Evolutionary conservation across 305 asterid genomes (phyloP), one percentile per base, ranked within the genome.

Genomic region (Fraxinus latifolia): DNA sequence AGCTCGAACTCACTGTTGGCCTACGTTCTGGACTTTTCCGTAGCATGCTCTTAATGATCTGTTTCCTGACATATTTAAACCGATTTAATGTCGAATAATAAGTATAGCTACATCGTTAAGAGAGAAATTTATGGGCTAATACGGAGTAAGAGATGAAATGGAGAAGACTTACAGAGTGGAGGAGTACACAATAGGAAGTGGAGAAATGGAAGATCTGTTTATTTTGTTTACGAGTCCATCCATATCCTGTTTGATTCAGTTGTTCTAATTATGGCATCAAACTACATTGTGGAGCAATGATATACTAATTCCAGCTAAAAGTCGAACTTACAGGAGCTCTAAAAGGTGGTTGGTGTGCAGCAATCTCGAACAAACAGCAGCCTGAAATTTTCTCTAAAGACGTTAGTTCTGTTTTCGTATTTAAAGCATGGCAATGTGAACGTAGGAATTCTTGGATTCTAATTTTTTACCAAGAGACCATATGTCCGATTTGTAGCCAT

Each of bases 401-500:
- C 7, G 72, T 74, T 27, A 62, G 62, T 19, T 27, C 29, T 27
- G 29, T 27, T 44, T 50, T 76, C 47, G 42, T 15, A 65, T 79
- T 21, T 65, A 42, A 14, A 19, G 81, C 32, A 67, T 11, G 7
- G 72, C 27, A 21, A 67, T 42, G 50, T 15, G 27, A 50, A 76
- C 31, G 23, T 34, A 19, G 4, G 29, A 11, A 44, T 65, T 34
- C 27, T 73, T 58, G 17, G 27, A 2, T 33, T 82, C 15, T 27
- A 23, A 29, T 8, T 67, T 65, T 75, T 88, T 90, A 96, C 98
- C 99, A 5, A 94, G 92, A n/a, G 98, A 93, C 98, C 98, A 96
- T 82, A 94, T 92, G 90, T 96, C 98, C 7, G 98, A 94, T 90
- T 93, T 96, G 85, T 94, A 94, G 82, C 97, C 96, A 82, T 94